These are phyloP conservation scores for Alternaria incomplexa DNA, from an alignment of 2,329 filamentous ascomycete genomes.

Conservation along the genomic window DNA sequence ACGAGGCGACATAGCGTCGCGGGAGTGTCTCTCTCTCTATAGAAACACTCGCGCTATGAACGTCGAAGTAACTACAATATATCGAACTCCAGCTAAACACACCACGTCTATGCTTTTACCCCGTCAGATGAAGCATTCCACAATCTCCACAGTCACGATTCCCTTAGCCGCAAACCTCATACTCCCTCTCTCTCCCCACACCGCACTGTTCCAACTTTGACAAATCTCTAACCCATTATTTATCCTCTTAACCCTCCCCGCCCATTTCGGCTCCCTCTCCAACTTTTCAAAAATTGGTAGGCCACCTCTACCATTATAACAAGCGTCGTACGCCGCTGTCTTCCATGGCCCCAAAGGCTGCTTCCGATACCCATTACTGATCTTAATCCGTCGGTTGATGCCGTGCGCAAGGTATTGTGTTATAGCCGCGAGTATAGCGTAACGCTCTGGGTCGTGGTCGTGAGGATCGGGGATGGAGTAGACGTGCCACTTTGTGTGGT, in stretches of 20 bases:
- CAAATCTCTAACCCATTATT: background rate
- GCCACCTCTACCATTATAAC: background rate
- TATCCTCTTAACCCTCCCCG: background rate
- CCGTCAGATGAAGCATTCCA: background rate
- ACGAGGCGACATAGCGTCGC: constrained; percentile 40
- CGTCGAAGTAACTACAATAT: background rate
- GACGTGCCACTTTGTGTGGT: background rate
- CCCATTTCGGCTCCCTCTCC: background rate
- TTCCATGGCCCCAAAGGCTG: background rate
- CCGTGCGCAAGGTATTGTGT: background rate
- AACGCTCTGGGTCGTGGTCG: background rate
- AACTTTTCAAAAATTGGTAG: background rate
- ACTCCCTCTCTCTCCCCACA: background rate
- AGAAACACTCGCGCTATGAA: background rate
- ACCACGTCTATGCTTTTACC: background rate
- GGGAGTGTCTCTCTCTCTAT: background rate
- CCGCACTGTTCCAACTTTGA: background rate
- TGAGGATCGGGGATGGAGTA: background rate
- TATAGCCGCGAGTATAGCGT: background rate
- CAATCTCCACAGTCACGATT: background rate
- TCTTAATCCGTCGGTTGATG: background rate
- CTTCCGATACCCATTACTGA: background rate
- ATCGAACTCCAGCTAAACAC: background rate
- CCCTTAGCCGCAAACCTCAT: background rate
- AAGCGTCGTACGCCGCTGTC: background rate